Evolutionary conservation across 2,329 filamentous ascomycete genomes (phyloP), one percentile per base, ranked within the genome.

Genomic region (Lojkania enalia): DNA sequence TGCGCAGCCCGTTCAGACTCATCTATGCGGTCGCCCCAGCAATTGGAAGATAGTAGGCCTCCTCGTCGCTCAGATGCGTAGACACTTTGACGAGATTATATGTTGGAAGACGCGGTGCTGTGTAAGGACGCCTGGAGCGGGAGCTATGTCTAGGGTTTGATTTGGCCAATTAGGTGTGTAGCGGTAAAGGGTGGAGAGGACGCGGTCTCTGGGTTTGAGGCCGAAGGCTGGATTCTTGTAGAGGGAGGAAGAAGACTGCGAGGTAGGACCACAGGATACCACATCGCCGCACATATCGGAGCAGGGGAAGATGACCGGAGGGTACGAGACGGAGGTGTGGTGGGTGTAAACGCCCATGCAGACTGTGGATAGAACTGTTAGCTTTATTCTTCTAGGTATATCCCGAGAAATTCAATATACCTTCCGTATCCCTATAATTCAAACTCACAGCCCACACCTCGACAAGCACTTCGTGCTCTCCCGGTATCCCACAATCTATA

Each of bases 251-350:
- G 71, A 66, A 4, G 71, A 66, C 30, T 58, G 46, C 2, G 69
- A 72, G 14, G 73, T 62, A 16, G 60, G 60, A 23, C 80, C 79
- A 20, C 78, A 56, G 12, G 74, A 64, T 2, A 80, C 70, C 35
- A 88, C 72, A 6, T 75, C 74, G 33, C 85, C 86, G 67, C 83
- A 86, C 76, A 86, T 86, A 66, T 89, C 86, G 16, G 83, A 86
- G 66, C 82, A 85, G 1, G 84, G 84, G 1, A 88, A 81, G 11
- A 87, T 54, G 2, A 62, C 54, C 57, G 43, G 74, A 47, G 41
- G 67, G 41, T 40, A 64, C 50, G 46, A 70, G 35, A 82, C 69
- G 3, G 76, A 74, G 54, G 78, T 76, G 71, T 87, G 83, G 66
- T 88, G 83, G 60, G 75, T 82, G 71, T 87, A 88, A 11, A 81